Conservation (phyloP, 257 asterid genomes). For the Gentiana macrophylla region DNA sequence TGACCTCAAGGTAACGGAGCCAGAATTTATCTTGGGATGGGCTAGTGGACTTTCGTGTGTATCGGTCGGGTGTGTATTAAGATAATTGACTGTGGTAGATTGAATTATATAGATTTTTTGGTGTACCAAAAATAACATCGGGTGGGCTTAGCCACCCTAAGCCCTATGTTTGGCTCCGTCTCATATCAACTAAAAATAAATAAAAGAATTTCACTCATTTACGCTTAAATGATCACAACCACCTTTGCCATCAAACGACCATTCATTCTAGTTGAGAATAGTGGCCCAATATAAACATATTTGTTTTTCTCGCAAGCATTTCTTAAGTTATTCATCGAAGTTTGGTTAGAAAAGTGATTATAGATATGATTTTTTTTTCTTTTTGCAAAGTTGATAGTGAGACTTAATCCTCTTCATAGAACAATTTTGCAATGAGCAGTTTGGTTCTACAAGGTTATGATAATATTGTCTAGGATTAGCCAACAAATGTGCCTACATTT, state of each 20-base stretch:
- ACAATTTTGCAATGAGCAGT: background rate
- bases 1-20: constrained; percentile 60
- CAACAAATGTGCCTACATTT: no score
- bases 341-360: no score
- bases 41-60: no score
- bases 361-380: background rate
- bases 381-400: background rate
- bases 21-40: no score
- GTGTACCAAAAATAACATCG: no score
- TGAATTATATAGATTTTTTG: background rate
- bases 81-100: no score
- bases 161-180: constrained; percentile 3
- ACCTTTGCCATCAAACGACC: background rate
- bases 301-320: no score
- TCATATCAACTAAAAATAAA: constrained; percentile 5
- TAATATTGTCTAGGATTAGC: no score
- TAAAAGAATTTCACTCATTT: constrained; percentile 7
- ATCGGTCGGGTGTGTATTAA: no score
- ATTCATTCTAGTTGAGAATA: background rate
- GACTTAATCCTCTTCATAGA: background rate
- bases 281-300: background rate
- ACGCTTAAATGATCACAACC: background rate
- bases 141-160: no score
- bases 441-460: no score
- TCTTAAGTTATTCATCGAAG: no score